phyloP scores from a whole-genome alignment of 2,329 filamentous ascomycete genomes.

The Diplodia mutila region DNA sequence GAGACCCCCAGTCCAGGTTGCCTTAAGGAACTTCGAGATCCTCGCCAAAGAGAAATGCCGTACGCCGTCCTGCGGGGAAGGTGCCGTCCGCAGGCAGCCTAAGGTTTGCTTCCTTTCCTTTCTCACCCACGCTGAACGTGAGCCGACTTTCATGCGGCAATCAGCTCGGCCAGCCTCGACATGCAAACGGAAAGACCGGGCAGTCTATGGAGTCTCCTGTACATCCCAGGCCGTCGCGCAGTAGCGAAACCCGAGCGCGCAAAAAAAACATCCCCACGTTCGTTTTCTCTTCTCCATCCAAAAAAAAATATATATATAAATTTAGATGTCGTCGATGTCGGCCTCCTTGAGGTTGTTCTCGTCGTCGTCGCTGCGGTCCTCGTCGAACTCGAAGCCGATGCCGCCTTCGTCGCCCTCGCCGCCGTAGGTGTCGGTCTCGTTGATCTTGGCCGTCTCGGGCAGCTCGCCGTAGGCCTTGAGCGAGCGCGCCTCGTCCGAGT shows the following conservation, averaged over 20 bases:
- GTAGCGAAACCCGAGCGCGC: background rate
- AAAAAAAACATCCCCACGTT: background rate
- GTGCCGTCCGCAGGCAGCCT: background rate
- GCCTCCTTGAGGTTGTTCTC: constrained; percentile 75
- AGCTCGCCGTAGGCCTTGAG: constrained; percentile 98
- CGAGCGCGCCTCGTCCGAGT: constrained; percentile 82
- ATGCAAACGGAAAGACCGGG: background rate
- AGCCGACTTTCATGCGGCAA: background rate
- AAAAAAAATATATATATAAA: too few relatives aligned
- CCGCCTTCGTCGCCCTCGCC: constrained; percentile 88
- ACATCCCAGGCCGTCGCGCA: background rate
- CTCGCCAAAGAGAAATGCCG: background rate
- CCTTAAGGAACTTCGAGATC: background rate
- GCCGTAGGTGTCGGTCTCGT: constrained; percentile 95
- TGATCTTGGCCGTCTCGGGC: constrained; percentile 98
- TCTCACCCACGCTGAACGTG: background rate
- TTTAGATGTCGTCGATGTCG: constrained; percentile 90
- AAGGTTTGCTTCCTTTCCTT: background rate
- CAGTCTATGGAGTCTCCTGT: background rate
- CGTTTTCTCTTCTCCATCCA: background rate
- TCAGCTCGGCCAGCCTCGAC: background rate
- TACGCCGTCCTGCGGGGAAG: background rate
- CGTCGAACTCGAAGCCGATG: constrained; percentile 98
- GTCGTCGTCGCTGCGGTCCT: constrained; percentile 71
- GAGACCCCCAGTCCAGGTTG: background rate